Percentiles rank a stretch among this genome's conserved stretches.
phyloP scores from a whole-genome alignment of 2,329 filamentous ascomycete genomes.

The Harringtonia aguacate region DNA sequence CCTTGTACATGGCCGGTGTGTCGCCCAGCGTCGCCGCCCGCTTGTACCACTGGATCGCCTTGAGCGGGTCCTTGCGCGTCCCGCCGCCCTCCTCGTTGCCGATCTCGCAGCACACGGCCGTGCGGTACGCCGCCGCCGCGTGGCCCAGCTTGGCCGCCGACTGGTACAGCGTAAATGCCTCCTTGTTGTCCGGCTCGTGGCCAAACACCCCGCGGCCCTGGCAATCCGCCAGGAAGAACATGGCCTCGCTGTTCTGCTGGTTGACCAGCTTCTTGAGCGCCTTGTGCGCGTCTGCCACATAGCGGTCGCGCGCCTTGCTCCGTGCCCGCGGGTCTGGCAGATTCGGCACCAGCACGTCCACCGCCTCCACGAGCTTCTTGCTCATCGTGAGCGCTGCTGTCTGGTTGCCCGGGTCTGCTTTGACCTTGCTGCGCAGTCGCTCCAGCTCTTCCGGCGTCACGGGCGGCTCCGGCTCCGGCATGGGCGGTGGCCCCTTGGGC shows the following conservation, averaged over 20 bases:
- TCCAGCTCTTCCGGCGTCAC: constrained; percentile 75
- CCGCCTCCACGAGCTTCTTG: constrained; percentile 78
- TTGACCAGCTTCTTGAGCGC: constrained; percentile 78
- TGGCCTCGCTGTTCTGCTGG: constrained; percentile 67
- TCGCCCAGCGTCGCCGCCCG: constrained; percentile 84
- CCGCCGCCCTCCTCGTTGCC: constrained; percentile 90
- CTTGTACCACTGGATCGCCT: constrained; percentile 97
- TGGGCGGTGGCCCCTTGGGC: constrained; percentile 15
- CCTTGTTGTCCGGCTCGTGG: constrained; percentile 71
- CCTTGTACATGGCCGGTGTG: constrained; percentile 93
- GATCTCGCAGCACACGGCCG: constrained; percentile 94
- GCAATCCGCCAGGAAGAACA: constrained; percentile 89
- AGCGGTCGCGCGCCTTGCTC: constrained; percentile 69
- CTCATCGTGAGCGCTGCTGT: constrained; percentile 62
- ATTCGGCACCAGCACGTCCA: constrained; percentile 57
- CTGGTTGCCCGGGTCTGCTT: constrained; percentile 62
- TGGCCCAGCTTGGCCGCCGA: constrained; percentile 86
- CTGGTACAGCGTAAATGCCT: constrained; percentile 89
- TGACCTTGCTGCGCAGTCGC: constrained; percentile 56
- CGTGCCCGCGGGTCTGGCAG: constrained; percentile 60
- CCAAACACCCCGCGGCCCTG: constrained; percentile 75
- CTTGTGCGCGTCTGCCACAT: constrained; percentile 78
- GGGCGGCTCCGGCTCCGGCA: constrained; percentile 26
- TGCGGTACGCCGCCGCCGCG: constrained; percentile 78
- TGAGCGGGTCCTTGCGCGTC: constrained; percentile 79